A percentile compares a stretch with the other conserved stretches of the same genome.
Conservation (phyloP, 257 asterid species). For the Marsdenia floribunda region DNA sequence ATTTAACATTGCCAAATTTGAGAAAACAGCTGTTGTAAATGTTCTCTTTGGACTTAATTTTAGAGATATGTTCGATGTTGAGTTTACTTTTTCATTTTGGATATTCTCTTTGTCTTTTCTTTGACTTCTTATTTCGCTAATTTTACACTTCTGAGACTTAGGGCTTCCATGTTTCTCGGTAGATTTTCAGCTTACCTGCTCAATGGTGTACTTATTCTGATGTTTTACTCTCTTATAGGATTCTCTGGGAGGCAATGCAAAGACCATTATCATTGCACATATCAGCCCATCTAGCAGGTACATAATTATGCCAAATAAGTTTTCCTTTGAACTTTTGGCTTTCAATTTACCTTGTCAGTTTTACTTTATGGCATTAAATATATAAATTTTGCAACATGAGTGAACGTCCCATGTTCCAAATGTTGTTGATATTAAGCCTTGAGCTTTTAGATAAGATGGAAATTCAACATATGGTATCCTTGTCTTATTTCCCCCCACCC, state of each 20-base stretch:
- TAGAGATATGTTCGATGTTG: not conserved
- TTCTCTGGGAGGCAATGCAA: constrained; percentile 97
- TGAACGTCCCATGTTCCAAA: not conserved
- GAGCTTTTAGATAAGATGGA: not conserved
- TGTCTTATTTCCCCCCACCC: not conserved
- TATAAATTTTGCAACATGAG: not conserved
- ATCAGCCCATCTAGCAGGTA: constrained; percentile 84
- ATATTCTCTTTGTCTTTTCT: not conserved
- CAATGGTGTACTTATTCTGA: not conserved
- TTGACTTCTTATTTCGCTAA: not conserved
- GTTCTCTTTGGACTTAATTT: not conserved
- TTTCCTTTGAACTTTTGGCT: constrained; percentile 1
- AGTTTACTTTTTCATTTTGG: not conserved
- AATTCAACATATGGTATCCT: not conserved
- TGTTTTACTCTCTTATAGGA: constrained; percentile 43
- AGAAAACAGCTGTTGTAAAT: not conserved
- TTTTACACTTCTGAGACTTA: not conserved
- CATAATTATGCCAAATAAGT: constrained; percentile 15
- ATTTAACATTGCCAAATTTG: not conserved
- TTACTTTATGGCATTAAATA: not conserved
- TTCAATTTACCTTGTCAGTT: not conserved
- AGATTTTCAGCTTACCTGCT: not conserved
- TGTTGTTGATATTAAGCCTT: no score
- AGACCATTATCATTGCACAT: constrained; percentile 89
- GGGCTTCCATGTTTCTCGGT: not conserved